Percentiles rank a stretch among this genome's conserved stretches.
phyloP scores from a whole-genome alignment of 164 flowering plant genomes.

The Taxillus chinensis region DNA sequence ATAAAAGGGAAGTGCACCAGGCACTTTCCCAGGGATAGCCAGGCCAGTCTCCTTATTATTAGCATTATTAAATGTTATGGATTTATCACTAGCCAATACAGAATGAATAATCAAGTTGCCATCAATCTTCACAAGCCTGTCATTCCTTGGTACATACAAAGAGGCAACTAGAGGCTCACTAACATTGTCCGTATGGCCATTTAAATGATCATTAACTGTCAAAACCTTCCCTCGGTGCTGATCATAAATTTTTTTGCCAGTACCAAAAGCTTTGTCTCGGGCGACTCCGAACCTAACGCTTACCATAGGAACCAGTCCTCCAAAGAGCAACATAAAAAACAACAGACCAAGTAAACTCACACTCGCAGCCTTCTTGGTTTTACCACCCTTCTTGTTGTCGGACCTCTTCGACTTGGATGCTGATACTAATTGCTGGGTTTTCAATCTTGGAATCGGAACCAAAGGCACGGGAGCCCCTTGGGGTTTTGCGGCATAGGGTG shows the following conservation, averaged over 20 bases:
- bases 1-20: constrained; percentile 35
- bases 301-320: constrained; percentile 60
- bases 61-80: constrained; percentile 36
- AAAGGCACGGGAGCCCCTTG: constrained; percentile 85
- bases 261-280: constrained; percentile 13
- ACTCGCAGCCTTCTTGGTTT: constrained; percentile 87
- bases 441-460: constrained; percentile 89
- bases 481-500: constrained; percentile 54
- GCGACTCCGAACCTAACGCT: constrained; percentile 45
- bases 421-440: constrained; percentile 40
- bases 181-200: constrained; percentile 29
- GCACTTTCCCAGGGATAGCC: constrained; percentile 41
- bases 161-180: constrained; percentile 85
- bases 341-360: constrained; percentile 76
- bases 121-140: constrained; percentile 90
- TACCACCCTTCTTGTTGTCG: constrained; percentile 42
- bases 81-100: constrained; percentile 83
- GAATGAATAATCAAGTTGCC: constrained; percentile 95
- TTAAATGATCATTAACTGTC: constrained; percentile 29
- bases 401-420: constrained; percentile 42
- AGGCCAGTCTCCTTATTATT: constrained; percentile 41
- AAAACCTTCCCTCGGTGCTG: constrained; percentile 40
- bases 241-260: constrained; percentile 15
- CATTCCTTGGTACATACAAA: constrained; percentile 88
- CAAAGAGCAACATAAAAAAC: constrained; percentile 62